Conservation (phyloP, 805 yeast genomes). For the Cyberlindnera xishuangbannaensis region DNA sequence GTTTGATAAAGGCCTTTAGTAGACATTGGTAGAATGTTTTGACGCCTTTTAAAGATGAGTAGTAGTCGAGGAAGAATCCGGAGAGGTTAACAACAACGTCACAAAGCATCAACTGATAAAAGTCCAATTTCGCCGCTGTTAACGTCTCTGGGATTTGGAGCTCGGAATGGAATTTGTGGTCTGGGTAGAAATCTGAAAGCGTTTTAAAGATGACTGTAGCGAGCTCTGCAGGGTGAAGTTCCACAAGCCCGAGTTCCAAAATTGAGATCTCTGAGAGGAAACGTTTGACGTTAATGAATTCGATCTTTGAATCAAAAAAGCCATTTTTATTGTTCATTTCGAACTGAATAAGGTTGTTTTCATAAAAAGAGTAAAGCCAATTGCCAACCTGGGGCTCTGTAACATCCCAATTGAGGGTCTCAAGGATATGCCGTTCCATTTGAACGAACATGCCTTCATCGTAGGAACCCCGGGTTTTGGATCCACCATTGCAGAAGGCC, state of each 20-base stretch:
- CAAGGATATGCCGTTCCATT: conserved; percentile 74
- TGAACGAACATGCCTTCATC: conserved; percentile 70
- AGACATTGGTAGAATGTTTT: conserved; percentile 13
- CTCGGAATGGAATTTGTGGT: conserved; percentile 13
- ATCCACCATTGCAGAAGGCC: conserved; percentile 59
- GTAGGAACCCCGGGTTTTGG: conserved; percentile 52
- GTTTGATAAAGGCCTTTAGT: conserved; percentile 10
- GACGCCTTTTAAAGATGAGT: conserved; percentile 14
- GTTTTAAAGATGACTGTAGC: conserved; percentile 19
- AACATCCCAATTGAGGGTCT: conserved; percentile 69
- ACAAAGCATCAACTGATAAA: conserved; percentile 11
- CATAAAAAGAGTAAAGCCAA: conserved; percentile 39
- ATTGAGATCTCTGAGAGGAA: conserved; percentile 44
- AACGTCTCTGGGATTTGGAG: conserved; percentile 11
- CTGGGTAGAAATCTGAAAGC: conserved; percentile 10
- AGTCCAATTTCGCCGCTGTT: conserved; percentile 2
- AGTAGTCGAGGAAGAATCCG: conserved; percentile 11
- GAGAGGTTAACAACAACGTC: conserved; percentile 9
- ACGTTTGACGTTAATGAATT: conserved; percentile 42
- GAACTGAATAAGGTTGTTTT: conserved; percentile 37
- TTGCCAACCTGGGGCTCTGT: conserved; percentile 55
- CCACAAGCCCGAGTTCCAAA: conserved; percentile 41
- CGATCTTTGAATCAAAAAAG: conserved; percentile 23
- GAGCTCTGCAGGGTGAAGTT: conserved; percentile 28
- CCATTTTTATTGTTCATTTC: conserved; percentile 25